Conservation (phyloP, 768 basidiomycete species). For the Trametopsis cervina region DNA sequence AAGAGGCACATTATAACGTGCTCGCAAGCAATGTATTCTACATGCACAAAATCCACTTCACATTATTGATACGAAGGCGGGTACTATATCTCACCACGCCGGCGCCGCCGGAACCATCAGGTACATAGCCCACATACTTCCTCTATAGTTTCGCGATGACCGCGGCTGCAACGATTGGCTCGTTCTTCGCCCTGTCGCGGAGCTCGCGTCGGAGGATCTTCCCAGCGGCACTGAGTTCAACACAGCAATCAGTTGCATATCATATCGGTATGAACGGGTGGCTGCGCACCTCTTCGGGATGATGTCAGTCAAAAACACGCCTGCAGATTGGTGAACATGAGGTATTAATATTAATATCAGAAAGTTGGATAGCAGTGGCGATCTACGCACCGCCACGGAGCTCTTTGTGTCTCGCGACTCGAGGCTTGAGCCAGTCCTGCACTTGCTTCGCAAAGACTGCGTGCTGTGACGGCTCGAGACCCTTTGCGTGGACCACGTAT, state of each 20-base stretch:
- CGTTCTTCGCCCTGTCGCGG: conserved; percentile 57
- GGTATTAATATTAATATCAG: background rate
- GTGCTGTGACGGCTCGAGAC: conserved; percentile 30
- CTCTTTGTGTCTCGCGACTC: conserved; percentile 70
- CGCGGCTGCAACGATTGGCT: conserved; percentile 20
- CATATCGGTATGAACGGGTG: too few relatives aligned
- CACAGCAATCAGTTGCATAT: too few relatives aligned
- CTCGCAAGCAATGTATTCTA: too few relatives aligned
- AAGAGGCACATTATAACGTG: too few relatives aligned
- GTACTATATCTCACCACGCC: too few relatives aligned
- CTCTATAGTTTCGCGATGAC: conserved; percentile 8
- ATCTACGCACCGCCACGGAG: conserved; percentile 55
- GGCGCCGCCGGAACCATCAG: too few relatives aligned
- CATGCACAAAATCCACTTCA: too few relatives aligned
- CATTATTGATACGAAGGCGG: too few relatives aligned
- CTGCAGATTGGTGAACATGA: conserved; percentile 7
- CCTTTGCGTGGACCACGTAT: conserved; percentile 48
- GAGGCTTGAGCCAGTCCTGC: conserved; percentile 56
- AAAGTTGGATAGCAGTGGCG: background rate
- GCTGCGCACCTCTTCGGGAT: conserved; percentile 59
- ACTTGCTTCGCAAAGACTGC: conserved; percentile 43
- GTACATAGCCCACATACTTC: too few relatives aligned
- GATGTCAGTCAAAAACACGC: conserved; percentile 49
- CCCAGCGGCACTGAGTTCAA: conserved; percentile 60
- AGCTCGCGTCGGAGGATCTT: conserved; percentile 82